phyloP scores from a whole-genome alignment of 495 filamentous ascomycete genomes.

The Aspergillus coremiiformis region DNA sequence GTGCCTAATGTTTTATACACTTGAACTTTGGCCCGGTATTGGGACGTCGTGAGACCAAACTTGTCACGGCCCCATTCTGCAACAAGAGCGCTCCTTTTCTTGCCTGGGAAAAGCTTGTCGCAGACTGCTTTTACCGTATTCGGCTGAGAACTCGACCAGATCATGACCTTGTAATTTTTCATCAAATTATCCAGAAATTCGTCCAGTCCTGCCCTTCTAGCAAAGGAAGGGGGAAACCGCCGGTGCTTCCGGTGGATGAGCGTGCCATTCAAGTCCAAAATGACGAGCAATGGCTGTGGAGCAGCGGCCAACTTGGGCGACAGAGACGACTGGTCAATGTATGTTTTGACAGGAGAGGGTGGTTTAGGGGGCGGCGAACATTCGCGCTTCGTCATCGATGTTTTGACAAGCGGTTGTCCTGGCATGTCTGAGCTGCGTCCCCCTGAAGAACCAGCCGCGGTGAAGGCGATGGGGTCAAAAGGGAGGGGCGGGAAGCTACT shows the following conservation, averaged over 20 bases:
- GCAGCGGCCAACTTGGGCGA: conserved; percentile 17
- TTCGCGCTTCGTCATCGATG: conserved; percentile 5
- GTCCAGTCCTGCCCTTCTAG: conserved; percentile 52
- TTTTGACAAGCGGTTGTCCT: not conserved
- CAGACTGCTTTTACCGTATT: conserved; percentile 58
- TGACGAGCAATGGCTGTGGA: conserved; percentile 56
- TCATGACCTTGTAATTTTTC: conserved; percentile 63
- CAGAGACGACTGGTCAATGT: conserved; percentile 36
- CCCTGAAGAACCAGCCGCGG: not conserved
- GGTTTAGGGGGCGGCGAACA: conserved; percentile 12
- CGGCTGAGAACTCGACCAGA: conserved; percentile 83
- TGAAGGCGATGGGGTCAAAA: conserved; percentile 5
- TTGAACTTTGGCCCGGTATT: conserved; percentile 66
- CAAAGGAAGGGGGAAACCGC: conserved; percentile 43
- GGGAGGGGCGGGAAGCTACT: not conserved
- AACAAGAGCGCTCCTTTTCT: conserved; percentile 44
- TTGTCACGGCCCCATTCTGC: conserved; percentile 76
- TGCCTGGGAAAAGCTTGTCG: conserved; percentile 40
- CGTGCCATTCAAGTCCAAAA: conserved; percentile 92
- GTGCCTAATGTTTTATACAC: conserved; percentile 77
- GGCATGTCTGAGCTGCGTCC: not conserved
- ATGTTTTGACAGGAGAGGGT: conserved; percentile 35
- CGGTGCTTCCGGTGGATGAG: conserved; percentile 60
- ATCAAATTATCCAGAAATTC: conserved; percentile 63
- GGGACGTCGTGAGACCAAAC: conserved; percentile 52